phyloP scores from a whole-genome alignment of 2,329 filamentous ascomycete species.

The Colletotrichum chrysophilum region DNA sequence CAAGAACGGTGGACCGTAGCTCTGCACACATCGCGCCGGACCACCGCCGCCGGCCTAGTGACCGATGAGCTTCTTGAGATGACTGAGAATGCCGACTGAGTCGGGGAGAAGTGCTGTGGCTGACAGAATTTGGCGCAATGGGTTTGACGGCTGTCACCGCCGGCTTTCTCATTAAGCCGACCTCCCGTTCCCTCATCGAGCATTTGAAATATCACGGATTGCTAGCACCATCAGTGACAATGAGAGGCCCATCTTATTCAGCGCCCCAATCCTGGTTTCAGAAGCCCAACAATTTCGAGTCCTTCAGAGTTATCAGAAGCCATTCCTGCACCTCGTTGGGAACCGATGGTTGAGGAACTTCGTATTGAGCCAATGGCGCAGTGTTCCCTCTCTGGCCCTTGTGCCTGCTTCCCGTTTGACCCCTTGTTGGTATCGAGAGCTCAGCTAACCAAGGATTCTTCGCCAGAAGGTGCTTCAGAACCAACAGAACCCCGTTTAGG shows the following conservation, averaged over 20 bases:
- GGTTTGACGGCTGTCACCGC: background rate
- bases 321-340: background rate
- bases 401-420: background rate
- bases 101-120: background rate
- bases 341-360: background rate
- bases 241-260: background rate
- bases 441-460: background rate
- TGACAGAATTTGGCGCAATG: too few species aligned
- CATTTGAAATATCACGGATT: background rate
- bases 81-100: too few species aligned
- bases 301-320: too few species aligned
- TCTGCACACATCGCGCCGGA: background rate
- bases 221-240: background rate
- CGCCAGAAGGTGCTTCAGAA: background rate
- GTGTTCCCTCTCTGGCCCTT: background rate
- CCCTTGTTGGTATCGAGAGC: background rate
- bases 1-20: background rate
- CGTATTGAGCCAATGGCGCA: background rate
- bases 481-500: background rate
- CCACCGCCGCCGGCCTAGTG: too few species aligned
- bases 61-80: too few species aligned
- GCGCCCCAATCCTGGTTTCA: background rate
- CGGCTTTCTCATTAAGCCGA: background rate
- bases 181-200: background rate
- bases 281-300: background rate